Evolutionary conservation across 306 rosid species (phyloP).

Genomic region (Vigna trinervia): DNA sequence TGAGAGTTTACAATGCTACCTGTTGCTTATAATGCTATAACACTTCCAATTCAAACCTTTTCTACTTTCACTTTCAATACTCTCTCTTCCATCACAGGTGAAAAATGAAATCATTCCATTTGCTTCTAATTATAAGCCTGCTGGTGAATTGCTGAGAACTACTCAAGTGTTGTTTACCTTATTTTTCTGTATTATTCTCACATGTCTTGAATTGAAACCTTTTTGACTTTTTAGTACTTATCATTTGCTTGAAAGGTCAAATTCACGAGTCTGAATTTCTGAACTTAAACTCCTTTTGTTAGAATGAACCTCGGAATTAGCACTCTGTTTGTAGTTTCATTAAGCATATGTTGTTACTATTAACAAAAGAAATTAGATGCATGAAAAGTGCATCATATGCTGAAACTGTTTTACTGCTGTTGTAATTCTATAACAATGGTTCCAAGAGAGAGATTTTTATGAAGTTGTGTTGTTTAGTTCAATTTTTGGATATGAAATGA

Average conservation of each 20-base stretch:
- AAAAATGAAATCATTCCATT: constrained; percentile 8
- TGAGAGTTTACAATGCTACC: constrained; percentile 57
- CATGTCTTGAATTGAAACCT: constrained; percentile 26
- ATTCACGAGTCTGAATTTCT: background rate
- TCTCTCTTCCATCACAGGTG: background rate
- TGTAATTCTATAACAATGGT: too few relatives aligned
- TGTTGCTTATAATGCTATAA: constrained; percentile 52
- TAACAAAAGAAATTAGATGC: background rate
- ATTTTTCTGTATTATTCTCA: constrained; percentile 23
- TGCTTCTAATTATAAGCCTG: constrained; percentile 13
- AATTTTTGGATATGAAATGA: too few relatives aligned
- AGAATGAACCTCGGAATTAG: constrained; percentile 21
- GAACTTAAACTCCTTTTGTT: background rate
- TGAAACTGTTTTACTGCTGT: background rate
- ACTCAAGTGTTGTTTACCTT: constrained; percentile 3
- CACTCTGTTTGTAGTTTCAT: background rate
- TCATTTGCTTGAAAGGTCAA: constrained; percentile 3
- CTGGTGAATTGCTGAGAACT: constrained; percentile 34
- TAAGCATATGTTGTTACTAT: too few relatives aligned
- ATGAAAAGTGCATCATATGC: background rate
- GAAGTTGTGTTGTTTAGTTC: too few relatives aligned
- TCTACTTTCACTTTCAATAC: constrained; percentile 4
- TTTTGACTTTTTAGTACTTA: background rate
- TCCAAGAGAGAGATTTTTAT: too few relatives aligned
- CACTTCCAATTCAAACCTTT: constrained; percentile 34